These are phyloP conservation scores for Calonectria honghensis DNA, from an alignment of 2,329 filamentous ascomycete genomes.

Conservation along the genomic window DNA sequence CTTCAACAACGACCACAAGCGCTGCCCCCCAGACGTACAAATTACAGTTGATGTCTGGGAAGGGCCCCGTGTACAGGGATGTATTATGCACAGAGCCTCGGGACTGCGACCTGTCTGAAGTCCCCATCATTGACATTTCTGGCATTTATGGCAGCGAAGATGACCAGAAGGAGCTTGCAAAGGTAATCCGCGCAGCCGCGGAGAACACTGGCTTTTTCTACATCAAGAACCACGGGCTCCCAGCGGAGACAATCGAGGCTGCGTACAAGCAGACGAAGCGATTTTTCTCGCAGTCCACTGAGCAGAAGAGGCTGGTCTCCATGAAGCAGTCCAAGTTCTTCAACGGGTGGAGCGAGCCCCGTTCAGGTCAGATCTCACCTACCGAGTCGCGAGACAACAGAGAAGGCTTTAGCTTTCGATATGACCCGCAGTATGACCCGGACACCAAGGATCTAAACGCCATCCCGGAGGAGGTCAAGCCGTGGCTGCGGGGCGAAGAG, in stretches of 20 bases:
- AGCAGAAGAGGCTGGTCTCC: slow-evolving; percentile 64
- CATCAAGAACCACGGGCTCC: slow-evolving; percentile 70
- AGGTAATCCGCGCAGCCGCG: slow-evolving; percentile 65
- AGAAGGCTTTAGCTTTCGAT: slow-evolving; percentile 71
- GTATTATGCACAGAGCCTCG: neutral
- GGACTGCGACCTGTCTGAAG: slow-evolving; percentile 60
- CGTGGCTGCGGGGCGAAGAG: slow-evolving; percentile 67
- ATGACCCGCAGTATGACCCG: slow-evolving; percentile 72
- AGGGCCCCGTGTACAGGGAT: slow-evolving; percentile 5
- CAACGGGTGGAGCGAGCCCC: slow-evolving; percentile 26
- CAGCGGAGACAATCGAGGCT: slow-evolving; percentile 53
- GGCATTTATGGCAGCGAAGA: slow-evolving; percentile 61
- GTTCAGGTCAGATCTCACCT: slow-evolving; percentile 11
- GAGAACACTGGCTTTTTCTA: slow-evolving; percentile 74
- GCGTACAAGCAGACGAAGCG: slow-evolving; percentile 60
- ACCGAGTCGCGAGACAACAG: slow-evolving; percentile 69
- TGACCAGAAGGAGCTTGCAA: slow-evolving; percentile 63
- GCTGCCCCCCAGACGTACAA: slow-evolving; percentile 1
- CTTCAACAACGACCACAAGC: neutral
- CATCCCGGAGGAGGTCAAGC: slow-evolving; percentile 65
- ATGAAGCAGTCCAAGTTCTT: slow-evolving; percentile 57
- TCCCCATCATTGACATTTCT: slow-evolving; percentile 72
- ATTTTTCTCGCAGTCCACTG: slow-evolving; percentile 69
- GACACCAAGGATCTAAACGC: slow-evolving; percentile 61
- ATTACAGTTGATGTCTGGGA: slow-evolving; percentile 8